Conservation (phyloP, 2,329 filamentous ascomycete genomes). For the Coniella vitis region DNA sequence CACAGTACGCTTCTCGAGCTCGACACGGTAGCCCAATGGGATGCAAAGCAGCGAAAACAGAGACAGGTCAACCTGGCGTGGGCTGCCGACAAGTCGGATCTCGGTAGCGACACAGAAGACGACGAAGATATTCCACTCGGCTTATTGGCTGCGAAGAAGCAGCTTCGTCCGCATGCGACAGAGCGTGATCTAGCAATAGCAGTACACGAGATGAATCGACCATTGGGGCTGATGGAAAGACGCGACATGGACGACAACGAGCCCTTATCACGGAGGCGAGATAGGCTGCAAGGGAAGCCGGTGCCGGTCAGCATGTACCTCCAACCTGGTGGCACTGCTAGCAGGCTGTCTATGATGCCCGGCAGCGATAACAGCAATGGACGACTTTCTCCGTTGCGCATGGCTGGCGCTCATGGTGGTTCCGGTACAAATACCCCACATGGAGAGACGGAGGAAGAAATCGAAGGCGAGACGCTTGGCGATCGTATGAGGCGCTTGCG, state of each 20-base stretch:
- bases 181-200: slow-evolving; percentile 37
- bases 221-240: slow-evolving; percentile 70
- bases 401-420: background rate
- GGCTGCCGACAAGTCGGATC: slow-evolving; percentile 42
- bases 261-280: slow-evolving; percentile 70
- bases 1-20: slow-evolving; percentile 85
- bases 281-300: slow-evolving; percentile 61
- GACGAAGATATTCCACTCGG: slow-evolving; percentile 88
- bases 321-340: slow-evolving; percentile 11
- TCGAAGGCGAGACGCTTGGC: slow-evolving; percentile 60
- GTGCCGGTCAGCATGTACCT: slow-evolving; percentile 26
- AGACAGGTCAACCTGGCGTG: slow-evolving; percentile 83
- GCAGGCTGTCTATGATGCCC: slow-evolving; percentile 10
- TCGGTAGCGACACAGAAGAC: slow-evolving; percentile 47
- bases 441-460: slow-evolving; percentile 37
- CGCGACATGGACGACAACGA: slow-evolving; percentile 89
- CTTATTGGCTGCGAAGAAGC: slow-evolving; percentile 62
- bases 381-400: slow-evolving; percentile 7
- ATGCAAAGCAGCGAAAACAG: slow-evolving; percentile 65
- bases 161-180: slow-evolving; percentile 32
- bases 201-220: slow-evolving; percentile 52
- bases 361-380: slow-evolving; percentile 9
- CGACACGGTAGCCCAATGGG: slow-evolving; percentile 81
- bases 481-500: slow-evolving; percentile 60
- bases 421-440: slow-evolving; percentile 22